Evolutionary conservation across 345 rosid species (phyloP).

Genomic region (Aquilaria yunnanensis): DNA sequence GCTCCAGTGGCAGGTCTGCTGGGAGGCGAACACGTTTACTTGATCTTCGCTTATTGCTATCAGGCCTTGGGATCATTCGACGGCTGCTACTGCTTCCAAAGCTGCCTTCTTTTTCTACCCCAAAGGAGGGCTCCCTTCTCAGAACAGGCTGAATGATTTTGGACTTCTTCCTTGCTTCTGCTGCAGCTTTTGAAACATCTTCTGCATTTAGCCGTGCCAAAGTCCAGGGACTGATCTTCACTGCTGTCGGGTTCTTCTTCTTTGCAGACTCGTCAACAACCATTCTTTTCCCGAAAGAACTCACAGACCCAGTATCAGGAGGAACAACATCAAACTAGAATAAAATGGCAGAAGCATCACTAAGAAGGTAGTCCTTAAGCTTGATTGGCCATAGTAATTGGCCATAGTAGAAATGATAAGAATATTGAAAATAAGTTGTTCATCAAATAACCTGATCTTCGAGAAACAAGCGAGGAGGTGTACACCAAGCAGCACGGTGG

Average conservation of each 20-base stretch:
- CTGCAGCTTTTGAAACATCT: slow-evolving; percentile 91
- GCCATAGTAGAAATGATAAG: not conserved
- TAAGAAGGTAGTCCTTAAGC: not conserved
- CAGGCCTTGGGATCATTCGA: slow-evolving; percentile 62
- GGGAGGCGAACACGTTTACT: slow-evolving; percentile 72
- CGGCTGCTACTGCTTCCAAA: slow-evolving; percentile 78
- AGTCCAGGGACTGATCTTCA: slow-evolving; percentile 95
- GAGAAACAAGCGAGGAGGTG: slow-evolving; percentile 88
- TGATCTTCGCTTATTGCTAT: slow-evolving; percentile 50
- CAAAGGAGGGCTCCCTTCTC: slow-evolving; percentile 44
- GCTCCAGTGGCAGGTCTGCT: slow-evolving; percentile 65
- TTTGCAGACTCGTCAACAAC: slow-evolving; percentile 52
- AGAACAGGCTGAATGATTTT: slow-evolving; percentile 78
- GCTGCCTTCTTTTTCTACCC: slow-evolving; percentile 54
- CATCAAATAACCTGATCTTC: slow-evolving; percentile 79
- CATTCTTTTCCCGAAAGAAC: slow-evolving; percentile 81
- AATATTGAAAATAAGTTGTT: not conserved
- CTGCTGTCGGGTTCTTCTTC: slow-evolving; percentile 66
- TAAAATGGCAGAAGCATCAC: slow-evolving; percentile 6
- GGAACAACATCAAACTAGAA: slow-evolving; percentile 96
- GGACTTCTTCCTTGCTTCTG: slow-evolving; percentile 92
- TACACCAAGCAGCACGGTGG: slow-evolving; percentile 98
- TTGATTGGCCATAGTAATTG: not conserved
- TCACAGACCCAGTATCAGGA: slow-evolving; percentile 88
- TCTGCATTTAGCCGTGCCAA: slow-evolving; percentile 89